These are phyloP conservation scores for Trichothecium roseum DNA, from an alignment of 2,329 filamentous ascomycete species.

Conservation along the genomic window DNA sequence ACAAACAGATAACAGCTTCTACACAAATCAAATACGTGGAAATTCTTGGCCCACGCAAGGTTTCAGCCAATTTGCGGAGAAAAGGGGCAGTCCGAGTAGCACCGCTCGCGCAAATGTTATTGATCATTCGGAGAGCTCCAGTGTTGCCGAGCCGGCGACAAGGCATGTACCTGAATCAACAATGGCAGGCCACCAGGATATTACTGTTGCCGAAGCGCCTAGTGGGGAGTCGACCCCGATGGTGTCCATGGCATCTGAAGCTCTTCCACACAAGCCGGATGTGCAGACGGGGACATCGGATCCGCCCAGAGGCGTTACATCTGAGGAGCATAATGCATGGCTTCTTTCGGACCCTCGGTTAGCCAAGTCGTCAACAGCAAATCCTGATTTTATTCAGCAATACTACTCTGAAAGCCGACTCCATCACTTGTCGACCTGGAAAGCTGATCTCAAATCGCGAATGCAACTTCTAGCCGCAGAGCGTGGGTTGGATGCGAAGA, in stretches of 20 bases:
- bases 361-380: conserved; percentile 80
- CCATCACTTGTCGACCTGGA: conserved; percentile 94
- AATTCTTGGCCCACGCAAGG: conserved; percentile 17
- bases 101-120: neutral
- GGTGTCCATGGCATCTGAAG: conserved; percentile 2
- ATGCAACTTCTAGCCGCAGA: conserved; percentile 74
- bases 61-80: conserved; percentile 17
- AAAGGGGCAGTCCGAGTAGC: conserved; percentile 12
- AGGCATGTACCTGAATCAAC: too few species aligned
- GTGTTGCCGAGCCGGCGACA: neutral
- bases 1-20: conserved; percentile 75
- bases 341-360: conserved; percentile 77
- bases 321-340: conserved; percentile 85
- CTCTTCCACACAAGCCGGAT: neutral
- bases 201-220: neutral
- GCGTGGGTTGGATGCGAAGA: conserved; percentile 37
- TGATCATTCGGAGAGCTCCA: neutral
- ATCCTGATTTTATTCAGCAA: conserved; percentile 87
- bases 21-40: conserved; percentile 57
- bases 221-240: conserved; percentile 5
- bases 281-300: conserved; percentile 1
- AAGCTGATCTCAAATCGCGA: conserved; percentile 81
- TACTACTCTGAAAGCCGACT: conserved; percentile 92
- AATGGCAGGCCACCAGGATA: neutral
- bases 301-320: conserved; percentile 57